Percentiles rank a stretch among this genome's conserved stretches.
These are phyloP conservation scores for Colletotrichum musae DNA, from an alignment of 2,329 filamentous ascomycete genomes.

Conservation along the genomic window DNA sequence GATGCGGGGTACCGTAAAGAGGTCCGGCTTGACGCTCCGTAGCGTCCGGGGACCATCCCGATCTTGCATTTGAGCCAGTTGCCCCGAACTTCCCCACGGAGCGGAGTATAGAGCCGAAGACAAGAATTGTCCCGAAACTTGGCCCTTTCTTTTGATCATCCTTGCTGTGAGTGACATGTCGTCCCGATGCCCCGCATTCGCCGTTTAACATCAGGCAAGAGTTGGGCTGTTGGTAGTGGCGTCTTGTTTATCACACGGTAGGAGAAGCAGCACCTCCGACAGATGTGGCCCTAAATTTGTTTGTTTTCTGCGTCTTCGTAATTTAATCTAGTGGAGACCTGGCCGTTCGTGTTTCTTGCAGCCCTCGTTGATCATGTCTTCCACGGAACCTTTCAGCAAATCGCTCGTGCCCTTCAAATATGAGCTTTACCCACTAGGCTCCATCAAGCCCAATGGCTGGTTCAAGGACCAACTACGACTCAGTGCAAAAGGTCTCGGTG, in stretches of 20 bases:
- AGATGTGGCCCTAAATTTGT: too few relatives aligned
- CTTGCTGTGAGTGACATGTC: too few relatives aligned
- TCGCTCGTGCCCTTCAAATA: constrained; percentile 52
- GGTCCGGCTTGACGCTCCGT: constrained; percentile 21
- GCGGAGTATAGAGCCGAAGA: background rate
- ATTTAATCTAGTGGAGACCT: too few relatives aligned
- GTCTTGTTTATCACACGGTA: too few relatives aligned
- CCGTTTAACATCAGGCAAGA: too few relatives aligned
- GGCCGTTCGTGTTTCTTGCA: background rate
- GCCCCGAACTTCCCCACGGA: constrained; percentile 2
- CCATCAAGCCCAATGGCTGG: constrained; percentile 66
- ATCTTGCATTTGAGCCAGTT: constrained; percentile 4
- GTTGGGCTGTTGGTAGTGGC: too few relatives aligned
- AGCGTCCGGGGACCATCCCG: constrained; percentile 23
- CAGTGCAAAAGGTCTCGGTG: constrained; percentile 65
- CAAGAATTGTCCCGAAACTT: background rate
- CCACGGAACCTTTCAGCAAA: background rate
- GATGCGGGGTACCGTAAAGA: constrained; percentile 4
- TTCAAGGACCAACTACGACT: constrained; percentile 64
- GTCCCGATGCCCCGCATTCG: too few relatives aligned
- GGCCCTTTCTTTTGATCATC: background rate
- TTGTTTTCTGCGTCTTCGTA: too few relatives aligned
- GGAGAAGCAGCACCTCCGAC: too few relatives aligned
- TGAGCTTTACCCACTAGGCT: constrained; percentile 61
- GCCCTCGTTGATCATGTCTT: background rate